These are phyloP conservation scores for Periconia sp. DNA, from an alignment of 2,329 filamentous ascomycete genomes.

Conservation along the genomic window DNA sequence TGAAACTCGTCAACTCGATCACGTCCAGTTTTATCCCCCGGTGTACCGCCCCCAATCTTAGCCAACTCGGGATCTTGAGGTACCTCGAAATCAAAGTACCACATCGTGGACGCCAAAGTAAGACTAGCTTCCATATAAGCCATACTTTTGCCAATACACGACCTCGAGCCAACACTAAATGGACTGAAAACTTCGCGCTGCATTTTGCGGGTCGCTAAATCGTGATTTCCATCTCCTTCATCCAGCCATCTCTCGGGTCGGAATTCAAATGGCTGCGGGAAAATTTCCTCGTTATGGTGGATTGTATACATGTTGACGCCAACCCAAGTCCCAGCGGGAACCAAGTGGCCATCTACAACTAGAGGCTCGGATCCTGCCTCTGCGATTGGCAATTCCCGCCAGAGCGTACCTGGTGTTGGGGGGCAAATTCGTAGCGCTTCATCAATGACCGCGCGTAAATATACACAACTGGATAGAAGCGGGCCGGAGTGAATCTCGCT, in stretches of 20 bases:
- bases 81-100: constrained; percentile 11
- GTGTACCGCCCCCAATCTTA: constrained; percentile 1
- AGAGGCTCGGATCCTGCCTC: constrained; percentile 3
- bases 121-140: constrained; percentile 10
- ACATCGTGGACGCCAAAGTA: constrained; percentile 3
- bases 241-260: constrained; percentile 11
- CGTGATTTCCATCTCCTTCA: neutral
- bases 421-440: constrained; percentile 23
- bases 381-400: constrained; percentile 11
- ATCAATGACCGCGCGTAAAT: constrained; percentile 21
- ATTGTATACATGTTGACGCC: constrained; percentile 21
- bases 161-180: constrained; percentile 4
- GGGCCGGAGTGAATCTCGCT: constrained; percentile 18
- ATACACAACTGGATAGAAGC: constrained; percentile 13
- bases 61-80: constrained; percentile 1
- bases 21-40: neutral
- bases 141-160: constrained; percentile 10
- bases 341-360: constrained; percentile 15
- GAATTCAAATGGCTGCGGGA: constrained; percentile 8
- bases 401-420: constrained; percentile 15
- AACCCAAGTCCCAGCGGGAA: constrained; percentile 18
- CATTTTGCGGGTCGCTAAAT: neutral
- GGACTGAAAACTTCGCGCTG: constrained; percentile 7
- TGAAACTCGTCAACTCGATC: constrained; percentile 1
- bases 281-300: constrained; percentile 23